Evolutionary conservation across 2,329 filamentous ascomycete species (phyloP), one percentile per base, ranked within the genome.

Genomic region (Curvularia eragrostidis): DNA sequence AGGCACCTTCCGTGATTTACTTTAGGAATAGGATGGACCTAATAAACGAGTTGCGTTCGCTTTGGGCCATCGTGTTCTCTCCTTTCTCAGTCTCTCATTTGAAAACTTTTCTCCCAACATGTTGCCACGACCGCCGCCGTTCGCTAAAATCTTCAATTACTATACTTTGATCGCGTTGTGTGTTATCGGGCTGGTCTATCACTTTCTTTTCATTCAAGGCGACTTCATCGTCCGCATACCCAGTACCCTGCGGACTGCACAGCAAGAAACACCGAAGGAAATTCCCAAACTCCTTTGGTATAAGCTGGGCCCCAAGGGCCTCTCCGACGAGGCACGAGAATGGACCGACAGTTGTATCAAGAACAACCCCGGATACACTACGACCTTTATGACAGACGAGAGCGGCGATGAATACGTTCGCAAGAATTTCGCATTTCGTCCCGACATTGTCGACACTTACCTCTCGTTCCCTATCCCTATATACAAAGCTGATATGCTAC

Each of bases 401-500:
- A 56, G 64, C 9, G 62, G 62, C 18, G 70, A 74, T 23, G 58
- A 56, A 3, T 79, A 74, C 38, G 75, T 80, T 2, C 58, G 64
- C 12, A 64, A 65, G 1, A 54, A 71, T 9, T 81, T 75, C 3
- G 54, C 28, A 2, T 63, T 62, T 8, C 72, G 74, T 26, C 75
- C 77, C 0, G 75, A 80, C 41, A 77, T 80, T 34, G 67, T 80
- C 26, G 65, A 75, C 4, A 67, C 63, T 3, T 79, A 75, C 53
- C 63, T 73, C 36, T 56, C 62, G 0, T 61, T 80, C 12, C 58
- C 66, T 2, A 66, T 79, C 12, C 73, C 76, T 0, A 80, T 80
- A 32, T 62, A 80, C 15, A 73, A 75, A 53, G 79, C 78, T 3
- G 79, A 81, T 59, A 68, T 80, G 18, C 68, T 81, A 5, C 75